phyloP scores from a whole-genome alignment of 1,139 yeast species.

The Candida tunisiensis region DNA sequence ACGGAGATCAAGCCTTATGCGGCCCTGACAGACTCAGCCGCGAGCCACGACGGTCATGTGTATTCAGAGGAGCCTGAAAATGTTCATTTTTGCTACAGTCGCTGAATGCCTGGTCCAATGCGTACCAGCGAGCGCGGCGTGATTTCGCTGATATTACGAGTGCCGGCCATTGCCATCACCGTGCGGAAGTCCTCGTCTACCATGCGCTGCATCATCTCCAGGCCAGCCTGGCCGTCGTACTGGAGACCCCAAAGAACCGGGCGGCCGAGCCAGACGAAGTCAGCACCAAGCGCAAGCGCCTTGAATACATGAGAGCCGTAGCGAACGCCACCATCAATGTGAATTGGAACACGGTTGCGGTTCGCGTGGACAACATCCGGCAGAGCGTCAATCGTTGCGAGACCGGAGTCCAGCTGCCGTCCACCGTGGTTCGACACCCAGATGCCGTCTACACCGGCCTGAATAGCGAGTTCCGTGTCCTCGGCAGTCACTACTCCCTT shows the following conservation, averaged over 20 bases:
- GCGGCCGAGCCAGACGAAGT: conserved; percentile 36
- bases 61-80: not conserved
- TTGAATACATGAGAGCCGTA: conserved; percentile 38
- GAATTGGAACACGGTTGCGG: conserved; percentile 28
- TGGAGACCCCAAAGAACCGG: conserved; percentile 35
- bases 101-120: conserved; percentile 11
- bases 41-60: too few relatives aligned
- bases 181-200: conserved; percentile 15
- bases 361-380: conserved; percentile 39
- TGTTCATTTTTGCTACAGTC: conserved; percentile 5
- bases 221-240: conserved; percentile 49
- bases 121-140: conserved; percentile 10
- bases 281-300: conserved; percentile 41
- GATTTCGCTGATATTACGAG: conserved; percentile 8
- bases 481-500: conserved; percentile 48
- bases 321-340: conserved; percentile 38
- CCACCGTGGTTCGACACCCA: conserved; percentile 43
- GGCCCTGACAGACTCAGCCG: too few relatives aligned
- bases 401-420: conserved; percentile 32
- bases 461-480: conserved; percentile 43
- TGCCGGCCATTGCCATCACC: conserved; percentile 18
- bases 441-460: conserved; percentile 30
- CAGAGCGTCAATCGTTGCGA: conserved; percentile 31
- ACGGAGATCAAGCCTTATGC: too few relatives aligned
- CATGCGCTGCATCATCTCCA: conserved; percentile 19